These are phyloP conservation scores for Talaromyces sp. DNA, from an alignment of 2,329 filamentous ascomycete species.

Conservation along the genomic window DNA sequence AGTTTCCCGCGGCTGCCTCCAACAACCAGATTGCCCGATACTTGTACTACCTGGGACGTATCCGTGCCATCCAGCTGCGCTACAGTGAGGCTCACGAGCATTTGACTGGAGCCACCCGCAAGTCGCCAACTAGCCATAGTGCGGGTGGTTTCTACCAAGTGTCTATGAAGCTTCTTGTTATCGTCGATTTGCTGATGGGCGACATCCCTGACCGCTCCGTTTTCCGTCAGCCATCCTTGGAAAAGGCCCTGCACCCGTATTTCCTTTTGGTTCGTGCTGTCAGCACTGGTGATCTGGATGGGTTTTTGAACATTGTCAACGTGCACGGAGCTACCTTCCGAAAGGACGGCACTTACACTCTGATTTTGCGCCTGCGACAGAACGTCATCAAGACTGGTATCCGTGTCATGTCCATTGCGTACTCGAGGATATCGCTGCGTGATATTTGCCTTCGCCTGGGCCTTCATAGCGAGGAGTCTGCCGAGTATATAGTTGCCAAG, in stretches of 20 bases:
- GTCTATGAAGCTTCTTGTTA: conserved; percentile 90
- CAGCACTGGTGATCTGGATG: conserved; percentile 90
- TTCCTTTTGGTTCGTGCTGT: conserved; percentile 92
- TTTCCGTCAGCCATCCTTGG: conserved; percentile 84
- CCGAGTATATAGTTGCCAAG: conserved; percentile 98
- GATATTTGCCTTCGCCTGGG: conserved; percentile 96
- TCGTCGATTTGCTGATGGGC: conserved; percentile 96
- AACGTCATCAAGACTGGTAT: conserved; percentile 99
- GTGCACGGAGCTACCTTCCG: conserved; percentile 80
- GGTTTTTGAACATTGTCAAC: conserved; percentile 82
- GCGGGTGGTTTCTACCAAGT: conserved; percentile 94
- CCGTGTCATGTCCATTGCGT: conserved; percentile 97
- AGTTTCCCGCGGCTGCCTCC: conserved; percentile 87
- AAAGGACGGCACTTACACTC: conserved; percentile 88
- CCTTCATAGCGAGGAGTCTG: conserved; percentile 90
- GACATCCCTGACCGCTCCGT: conserved; percentile 94
- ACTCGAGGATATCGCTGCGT: conserved; percentile 91
- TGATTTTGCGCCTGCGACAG: conserved; percentile 89
- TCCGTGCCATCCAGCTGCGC: conserved; percentile 89
- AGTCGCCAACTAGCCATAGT: conserved; percentile 83
- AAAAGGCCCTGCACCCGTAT: conserved; percentile 85
- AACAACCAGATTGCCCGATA: conserved; percentile 98
- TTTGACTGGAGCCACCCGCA: conserved; percentile 85
- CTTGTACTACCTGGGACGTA: conserved; percentile 93
- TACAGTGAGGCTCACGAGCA: conserved; percentile 98